phyloP scores from a whole-genome alignment of 345 rosid genomes.

The Rhodomyrtus tomentosa region DNA sequence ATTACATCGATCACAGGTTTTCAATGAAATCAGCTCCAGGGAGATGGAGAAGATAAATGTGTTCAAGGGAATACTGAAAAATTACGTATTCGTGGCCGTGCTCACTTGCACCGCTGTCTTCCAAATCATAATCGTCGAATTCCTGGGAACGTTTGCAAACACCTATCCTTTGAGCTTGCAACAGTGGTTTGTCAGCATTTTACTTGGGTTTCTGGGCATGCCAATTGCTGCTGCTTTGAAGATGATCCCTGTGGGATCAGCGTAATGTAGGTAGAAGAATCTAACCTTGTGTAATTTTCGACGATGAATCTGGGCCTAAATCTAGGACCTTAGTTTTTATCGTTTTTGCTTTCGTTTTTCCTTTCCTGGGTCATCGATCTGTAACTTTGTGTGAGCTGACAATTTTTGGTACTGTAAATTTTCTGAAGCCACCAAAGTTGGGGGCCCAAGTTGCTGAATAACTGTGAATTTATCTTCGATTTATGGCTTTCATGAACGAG shows the following conservation, averaged over 20 bases:
- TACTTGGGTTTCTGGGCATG: constrained; percentile 91
- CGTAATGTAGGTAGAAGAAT: constrained; percentile 3
- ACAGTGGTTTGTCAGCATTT: constrained; percentile 68
- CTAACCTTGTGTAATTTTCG: background rate
- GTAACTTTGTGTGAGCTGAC: background rate
- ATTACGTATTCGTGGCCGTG: constrained; percentile 48
- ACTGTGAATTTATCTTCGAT: background rate
- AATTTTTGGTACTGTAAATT: background rate
- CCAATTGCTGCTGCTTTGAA: constrained; percentile 81
- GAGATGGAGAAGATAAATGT: constrained; percentile 70
- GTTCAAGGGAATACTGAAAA: constrained; percentile 54
- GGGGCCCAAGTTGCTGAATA: background rate
- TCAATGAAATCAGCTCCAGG: constrained; percentile 75
- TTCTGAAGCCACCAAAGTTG: background rate
- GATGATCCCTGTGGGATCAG: constrained; percentile 52
- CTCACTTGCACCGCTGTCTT: constrained; percentile 46
- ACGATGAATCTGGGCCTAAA: background rate
- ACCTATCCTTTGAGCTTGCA: constrained; percentile 54
- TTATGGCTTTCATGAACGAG: background rate
- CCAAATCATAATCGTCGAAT: constrained; percentile 57
- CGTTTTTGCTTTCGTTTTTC: background rate
- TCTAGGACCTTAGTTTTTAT: background rate
- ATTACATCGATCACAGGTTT: constrained; percentile 16
- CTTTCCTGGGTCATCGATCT: background rate
- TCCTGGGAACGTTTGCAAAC: constrained; percentile 60